A percentile compares a stretch with the other conserved stretches of the same genome.
Evolutionary conservation across 805 yeast genomes (phyloP).

Genomic region (Ogataea dorogensis): DNA sequence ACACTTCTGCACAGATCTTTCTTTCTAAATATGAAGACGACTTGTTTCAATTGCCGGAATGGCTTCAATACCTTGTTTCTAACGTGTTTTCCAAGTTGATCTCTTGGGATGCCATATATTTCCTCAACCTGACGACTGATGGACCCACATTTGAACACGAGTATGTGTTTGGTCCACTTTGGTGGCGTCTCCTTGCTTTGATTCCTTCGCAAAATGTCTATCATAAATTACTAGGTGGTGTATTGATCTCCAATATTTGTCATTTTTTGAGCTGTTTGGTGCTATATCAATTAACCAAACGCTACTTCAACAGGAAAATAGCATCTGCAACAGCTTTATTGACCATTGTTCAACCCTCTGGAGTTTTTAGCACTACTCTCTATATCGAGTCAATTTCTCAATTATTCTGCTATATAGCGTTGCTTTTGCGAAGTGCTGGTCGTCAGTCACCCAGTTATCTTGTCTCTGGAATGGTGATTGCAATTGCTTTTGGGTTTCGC

Average conservation of each 20-base stretch:
- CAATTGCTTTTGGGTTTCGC: constrained; percentile 60
- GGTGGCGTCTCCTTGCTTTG: constrained; percentile 51
- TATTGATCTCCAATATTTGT: constrained; percentile 48
- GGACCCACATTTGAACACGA: constrained; percentile 77
- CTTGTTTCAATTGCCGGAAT: constrained; percentile 6
- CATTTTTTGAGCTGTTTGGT: constrained; percentile 51
- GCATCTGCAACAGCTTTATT: constrained; percentile 32
- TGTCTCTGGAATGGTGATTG: constrained; percentile 53
- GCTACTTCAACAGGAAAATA: constrained; percentile 14
- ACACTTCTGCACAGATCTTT: constrained; percentile 44
- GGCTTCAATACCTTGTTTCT: constrained; percentile 8
- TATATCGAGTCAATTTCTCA: constrained; percentile 79
- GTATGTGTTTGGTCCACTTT: constrained; percentile 79
- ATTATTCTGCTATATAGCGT: constrained; percentile 53
- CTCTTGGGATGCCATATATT: constrained; percentile 87
- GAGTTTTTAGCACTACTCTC: constrained; percentile 68
- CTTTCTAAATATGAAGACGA: constrained; percentile 25
- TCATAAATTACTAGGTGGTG: constrained; percentile 44
- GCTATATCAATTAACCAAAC: constrained; percentile 47
- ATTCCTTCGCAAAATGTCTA: constrained; percentile 37
- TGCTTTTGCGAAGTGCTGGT: constrained; percentile 41
- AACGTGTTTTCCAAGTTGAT: constrained; percentile 51
- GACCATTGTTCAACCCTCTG: constrained; percentile 71
- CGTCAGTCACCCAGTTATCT: constrained; percentile 30
- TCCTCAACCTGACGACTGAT: constrained; percentile 51